Evolutionary conservation across 257 asterid genomes (phyloP), one percentile per base, ranked within the genome.

Genomic region (Asclepias syriaca): DNA sequence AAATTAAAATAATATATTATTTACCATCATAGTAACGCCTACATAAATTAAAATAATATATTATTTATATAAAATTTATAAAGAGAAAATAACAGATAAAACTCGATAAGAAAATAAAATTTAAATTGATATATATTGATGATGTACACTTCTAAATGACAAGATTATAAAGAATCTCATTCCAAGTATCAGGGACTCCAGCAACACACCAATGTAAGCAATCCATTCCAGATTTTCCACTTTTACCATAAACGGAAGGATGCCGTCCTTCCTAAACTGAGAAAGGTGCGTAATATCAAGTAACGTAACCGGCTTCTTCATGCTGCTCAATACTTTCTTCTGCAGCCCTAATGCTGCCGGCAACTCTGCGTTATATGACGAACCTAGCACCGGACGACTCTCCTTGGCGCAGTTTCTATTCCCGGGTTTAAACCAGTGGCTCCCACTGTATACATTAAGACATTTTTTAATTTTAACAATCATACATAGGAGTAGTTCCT

Each of bases 171-270:
- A 89, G 55, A 13, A 90, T 82, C 65, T 85, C 91, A 70, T 93
- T 91, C 98, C 98, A 93, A 22, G 89, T 83, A 80, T 93, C 98
- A 1, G 96, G 93, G 2, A 93, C 96, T 18, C 98, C 98, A 1
- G 87, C 87, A 68, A 91, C 59, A 49, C 98, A 93, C 98, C 98
- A 91, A n/a, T 93, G 98, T 18, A 88, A 86, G 77, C 97, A 93
- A 50, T 92, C 97, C 48, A 77, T 60, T 2, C 65, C 80, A 1
- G 55, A 37, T 11, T 43, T 56, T 1, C 77, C 82, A 18, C 72
- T 27, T 0, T 65, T 75, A 37, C 80, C 84, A 72, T 86, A 93
- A 3, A 43, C 5, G 1, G 81, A 51, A 29, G 81, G 81, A 78
- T 78, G 81, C 65, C 81, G 55, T 78, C 81, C 63, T 73, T 73